A percentile compares a stretch with the other conserved stretches of the same genome.
These are phyloP conservation scores for Tilletia setariae DNA, from an alignment of 1,284 basidiomycete genomes.

Conservation along the genomic window DNA sequence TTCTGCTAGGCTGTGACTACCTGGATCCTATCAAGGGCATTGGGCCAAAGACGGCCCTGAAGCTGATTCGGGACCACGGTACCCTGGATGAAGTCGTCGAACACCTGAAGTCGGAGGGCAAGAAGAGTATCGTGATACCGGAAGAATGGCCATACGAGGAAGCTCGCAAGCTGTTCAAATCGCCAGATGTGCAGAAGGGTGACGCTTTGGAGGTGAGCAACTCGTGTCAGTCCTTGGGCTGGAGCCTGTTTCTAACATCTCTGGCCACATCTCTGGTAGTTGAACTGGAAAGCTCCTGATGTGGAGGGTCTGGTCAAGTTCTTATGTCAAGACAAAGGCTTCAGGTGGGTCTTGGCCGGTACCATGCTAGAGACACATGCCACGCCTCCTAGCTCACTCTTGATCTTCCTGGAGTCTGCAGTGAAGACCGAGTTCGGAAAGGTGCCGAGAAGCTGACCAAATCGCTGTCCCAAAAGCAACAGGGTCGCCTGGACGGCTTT, in stretches of 20 bases:
- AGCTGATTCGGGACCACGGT: slow-evolving; percentile 83
- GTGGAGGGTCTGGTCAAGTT: slow-evolving; percentile 91
- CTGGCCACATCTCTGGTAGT: slow-evolving; percentile 57
- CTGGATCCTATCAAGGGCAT: slow-evolving; percentile 92
- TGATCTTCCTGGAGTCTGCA: slow-evolving; percentile 52
- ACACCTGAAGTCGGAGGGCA: slow-evolving; percentile 62
- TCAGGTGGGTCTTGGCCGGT: slow-evolving; percentile 67
- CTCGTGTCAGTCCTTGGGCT: no score
- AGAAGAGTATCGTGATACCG: slow-evolving; percentile 63
- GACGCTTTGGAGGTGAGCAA: slow-evolving; percentile 74
- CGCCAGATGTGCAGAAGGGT: slow-evolving; percentile 82
- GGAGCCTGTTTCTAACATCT: not conserved
- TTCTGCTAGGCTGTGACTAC: slow-evolving; percentile 96
- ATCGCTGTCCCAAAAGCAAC: slow-evolving; percentile 84
- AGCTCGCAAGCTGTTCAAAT: slow-evolving; percentile 82
- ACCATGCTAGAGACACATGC: not conserved
- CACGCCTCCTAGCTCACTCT: slow-evolving; percentile 8
- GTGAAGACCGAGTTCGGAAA: slow-evolving; percentile 92
- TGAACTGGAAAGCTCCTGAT: slow-evolving; percentile 93
- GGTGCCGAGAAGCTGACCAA: slow-evolving; percentile 89
- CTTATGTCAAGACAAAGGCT: slow-evolving; percentile 90
- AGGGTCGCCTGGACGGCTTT: slow-evolving; percentile 92
- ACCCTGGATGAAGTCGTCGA: slow-evolving; percentile 75
- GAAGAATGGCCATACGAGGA: slow-evolving; percentile 96
- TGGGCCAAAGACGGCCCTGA: slow-evolving; percentile 91